Conservation (phyloP, 2,329 filamentous ascomycete genomes). For the Alternaria sp. region DNA sequence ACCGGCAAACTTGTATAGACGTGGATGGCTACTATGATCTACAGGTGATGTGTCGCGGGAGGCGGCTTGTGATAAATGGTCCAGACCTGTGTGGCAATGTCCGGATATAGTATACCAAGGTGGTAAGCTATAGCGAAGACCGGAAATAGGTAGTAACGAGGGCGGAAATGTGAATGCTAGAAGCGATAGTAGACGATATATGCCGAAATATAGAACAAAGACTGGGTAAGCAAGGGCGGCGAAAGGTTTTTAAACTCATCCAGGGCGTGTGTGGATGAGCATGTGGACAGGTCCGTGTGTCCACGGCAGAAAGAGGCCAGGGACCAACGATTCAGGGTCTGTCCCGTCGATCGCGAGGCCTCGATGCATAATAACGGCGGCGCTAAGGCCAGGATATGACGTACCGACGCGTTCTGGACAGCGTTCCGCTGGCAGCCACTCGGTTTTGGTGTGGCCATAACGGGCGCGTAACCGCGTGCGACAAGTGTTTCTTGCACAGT, state of each 20-base stretch:
- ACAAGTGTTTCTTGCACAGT: conserved; percentile 13
- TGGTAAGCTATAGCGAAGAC: conserved; percentile 1
- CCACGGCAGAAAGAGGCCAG: conserved; percentile 13
- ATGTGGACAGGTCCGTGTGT: conserved; percentile 30
- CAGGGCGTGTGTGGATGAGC: conserved; percentile 23
- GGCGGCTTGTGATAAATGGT: conserved; percentile 5
- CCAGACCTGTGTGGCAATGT: conserved; percentile 21
- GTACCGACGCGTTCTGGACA: conserved; percentile 31
- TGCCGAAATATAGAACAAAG: conserved; percentile 11
- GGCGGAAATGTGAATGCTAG: neutral
- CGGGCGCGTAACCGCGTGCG: conserved; percentile 22
- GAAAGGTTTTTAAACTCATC: conserved; percentile 27
- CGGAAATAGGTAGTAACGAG: conserved; percentile 3
- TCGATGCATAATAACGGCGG: conserved; percentile 34
- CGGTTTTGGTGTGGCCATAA: conserved; percentile 14
- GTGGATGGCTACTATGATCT: conserved; percentile 23
- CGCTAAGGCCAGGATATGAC: conserved; percentile 33
- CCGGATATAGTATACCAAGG: conserved; percentile 8
- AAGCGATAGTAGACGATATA: conserved; percentile 10
- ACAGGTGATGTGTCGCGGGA: conserved; percentile 5
- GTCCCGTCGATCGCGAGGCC: conserved; percentile 34
- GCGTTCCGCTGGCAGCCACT: conserved; percentile 19
- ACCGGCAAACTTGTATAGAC: conserved; percentile 8
- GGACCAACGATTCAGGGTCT: conserved; percentile 26
- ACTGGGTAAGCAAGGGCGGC: conserved; percentile 17